Evolutionary conservation across 2,329 filamentous ascomycete species (phyloP), one percentile per base, ranked within the genome.

Genomic region (Penicillium vulpinum): DNA sequence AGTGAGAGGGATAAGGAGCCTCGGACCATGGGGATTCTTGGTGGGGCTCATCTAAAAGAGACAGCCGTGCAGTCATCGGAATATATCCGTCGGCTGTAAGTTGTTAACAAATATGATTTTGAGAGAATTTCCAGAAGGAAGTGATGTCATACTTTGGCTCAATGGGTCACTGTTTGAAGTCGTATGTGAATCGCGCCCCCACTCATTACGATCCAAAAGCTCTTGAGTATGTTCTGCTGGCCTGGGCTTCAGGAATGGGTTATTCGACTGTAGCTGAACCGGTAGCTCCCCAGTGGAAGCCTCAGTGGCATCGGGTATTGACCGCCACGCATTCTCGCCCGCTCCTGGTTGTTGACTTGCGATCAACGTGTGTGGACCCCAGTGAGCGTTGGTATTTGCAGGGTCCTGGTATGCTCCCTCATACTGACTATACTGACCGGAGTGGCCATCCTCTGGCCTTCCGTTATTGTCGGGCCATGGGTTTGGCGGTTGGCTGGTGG

Each of bases 51-150:
- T 75, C 73, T n/a, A 74, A 59, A 29, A 75, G 63, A 21, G 73
- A 75, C 49, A 75, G 56, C 4, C 72, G 69, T 5, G 73, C 73
- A 36, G 73, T 74, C 73, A 75, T 75, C 1, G 73, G 72, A 40
- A 75, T 75, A 51, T 72, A 73, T n/a, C 73, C 73, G 35, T 72
- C 71, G 18, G 66, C 71, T 73, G 22, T 39, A 39, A 35, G 13
- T 28, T 18, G 56, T 68, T 33, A 69, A 63, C 39, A 2, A 24
- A 8, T 18, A 22, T 50, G 15, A 13, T 16, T 26, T 35, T 26
- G 16, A 13, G 43, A 33, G 15, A 51, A 48, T 47, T 29, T 16
- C 43, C 16, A 18, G 33, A 41, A 15, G 22, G 31, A 48, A 33
- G n/a, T 6, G 33, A 28, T 31, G 48, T 40, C 64, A 47, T 68